phyloP scores from a whole-genome alignment of 1,139 yeast species.

The Taphrina flavorubra region DNA sequence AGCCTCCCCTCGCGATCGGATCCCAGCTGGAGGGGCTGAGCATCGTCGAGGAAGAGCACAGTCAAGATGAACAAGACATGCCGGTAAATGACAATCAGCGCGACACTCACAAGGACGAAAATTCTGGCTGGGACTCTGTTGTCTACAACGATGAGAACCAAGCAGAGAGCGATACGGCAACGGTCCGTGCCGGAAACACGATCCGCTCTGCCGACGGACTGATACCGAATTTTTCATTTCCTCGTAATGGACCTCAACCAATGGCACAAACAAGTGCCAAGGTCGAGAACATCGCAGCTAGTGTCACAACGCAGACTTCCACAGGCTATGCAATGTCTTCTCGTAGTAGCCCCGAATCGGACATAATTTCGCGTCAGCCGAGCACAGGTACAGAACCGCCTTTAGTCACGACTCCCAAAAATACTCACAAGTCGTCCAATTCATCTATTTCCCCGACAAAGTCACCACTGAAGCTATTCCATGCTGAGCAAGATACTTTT shows the following conservation, averaged over 20 bases:
- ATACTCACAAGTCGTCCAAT: constrained; percentile 16
- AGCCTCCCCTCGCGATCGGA: constrained; percentile 7
- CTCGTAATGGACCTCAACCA: constrained; percentile 3
- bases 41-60: constrained; percentile 25
- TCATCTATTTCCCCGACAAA: constrained; percentile 26
- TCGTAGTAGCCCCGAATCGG: background rate
- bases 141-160: background rate
- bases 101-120: background rate
- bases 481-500: constrained; percentile 43
- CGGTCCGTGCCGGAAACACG: constrained; percentile 23
- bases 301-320: background rate
- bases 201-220: constrained; percentile 32
- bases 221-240: constrained; percentile 34
- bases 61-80: constrained; percentile 9
- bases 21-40: constrained; percentile 16
- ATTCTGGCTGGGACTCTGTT: background rate
- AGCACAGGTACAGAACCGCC: background rate
- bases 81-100: background rate
- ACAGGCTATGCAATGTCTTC: background rate
- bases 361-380: background rate
- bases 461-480: constrained; percentile 43
- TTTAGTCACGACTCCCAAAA: background rate
- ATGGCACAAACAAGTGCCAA: background rate
- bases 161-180: constrained; percentile 18
- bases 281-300: background rate